These are phyloP conservation scores for Leptographium wingfieldii DNA, from an alignment of 2,329 filamentous ascomycete species.

Conservation along the genomic window DNA sequence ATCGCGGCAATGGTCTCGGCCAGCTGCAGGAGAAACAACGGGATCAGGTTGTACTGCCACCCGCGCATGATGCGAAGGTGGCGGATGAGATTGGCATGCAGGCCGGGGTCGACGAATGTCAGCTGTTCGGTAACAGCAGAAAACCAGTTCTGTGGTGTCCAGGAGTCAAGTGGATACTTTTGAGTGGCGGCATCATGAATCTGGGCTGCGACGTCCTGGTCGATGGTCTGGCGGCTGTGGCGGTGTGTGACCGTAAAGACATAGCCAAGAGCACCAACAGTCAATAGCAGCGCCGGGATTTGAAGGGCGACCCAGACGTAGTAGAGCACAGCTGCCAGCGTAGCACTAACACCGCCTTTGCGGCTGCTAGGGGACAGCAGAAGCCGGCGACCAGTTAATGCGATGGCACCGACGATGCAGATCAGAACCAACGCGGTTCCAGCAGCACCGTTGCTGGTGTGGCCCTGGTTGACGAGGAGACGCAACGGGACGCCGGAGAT, in stretches of 20 bases:
- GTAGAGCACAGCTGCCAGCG: conserved; percentile 15
- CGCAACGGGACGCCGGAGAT: conserved; percentile 19
- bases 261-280: conserved; percentile 22
- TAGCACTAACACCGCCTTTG: background rate
- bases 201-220: conserved; percentile 14
- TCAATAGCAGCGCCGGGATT: conserved; percentile 23
- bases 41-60: conserved; percentile 25
- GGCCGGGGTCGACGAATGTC: conserved; percentile 14
- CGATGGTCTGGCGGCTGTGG: conserved; percentile 20
- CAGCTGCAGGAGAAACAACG: conserved; percentile 15
- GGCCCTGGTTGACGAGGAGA: conserved; percentile 26
- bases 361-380: background rate
- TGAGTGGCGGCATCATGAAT: conserved; percentile 6
- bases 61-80: conserved; percentile 20
- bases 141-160: conserved; percentile 29
- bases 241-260: conserved; percentile 21
- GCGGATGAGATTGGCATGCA: conserved; percentile 15
- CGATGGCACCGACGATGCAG: conserved; percentile 20
- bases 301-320: conserved; percentile 22
- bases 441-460: conserved; percentile 28
- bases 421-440: conserved; percentile 24
- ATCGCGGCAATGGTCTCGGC: conserved; percentile 10
- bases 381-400: conserved; percentile 12
- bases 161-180: conserved; percentile 19
- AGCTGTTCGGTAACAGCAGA: conserved; percentile 19